Evolutionary conservation across 306 rosid species (phyloP), one percentile per base, ranked within the genome.

Genomic region (Rosa rugosa): DNA sequence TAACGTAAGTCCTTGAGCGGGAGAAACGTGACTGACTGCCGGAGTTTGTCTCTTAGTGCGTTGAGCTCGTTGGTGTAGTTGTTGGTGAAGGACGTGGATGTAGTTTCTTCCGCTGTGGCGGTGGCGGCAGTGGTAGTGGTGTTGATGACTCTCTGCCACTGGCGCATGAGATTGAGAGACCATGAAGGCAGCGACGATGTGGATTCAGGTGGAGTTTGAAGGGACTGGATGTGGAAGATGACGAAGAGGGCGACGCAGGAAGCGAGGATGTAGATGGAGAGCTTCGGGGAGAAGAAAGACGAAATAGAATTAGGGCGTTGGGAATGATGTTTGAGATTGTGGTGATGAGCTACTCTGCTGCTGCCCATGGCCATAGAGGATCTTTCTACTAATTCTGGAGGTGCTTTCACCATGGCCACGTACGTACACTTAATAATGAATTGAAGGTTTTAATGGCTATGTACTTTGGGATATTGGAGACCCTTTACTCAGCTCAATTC

Each of bases 1-100:
- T 77, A 90, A 23, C 91, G 90, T 31, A 90, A 80, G 71, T 92
- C 93, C 75, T 90, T 90, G 22, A 90, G 90, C 0, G 94, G 93
- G 50, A 92, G 91, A 57, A 90, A 92, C 20, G 91, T 90, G 47
- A 87, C 90, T 2, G 88, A 83, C 7, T 49, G 69, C 18, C 88
- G 86, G 68, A 90, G 93, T 60, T 70, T 84, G 40, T 83, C 79
- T n/a, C 51, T 11, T 60, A 75, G 18, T 42, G 69, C 60, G 18
- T 69, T 2, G 10, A 47, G 69, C 18, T 81, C 44, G 3, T 16
- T 22, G 40, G 36, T 51, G 74, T 10, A 0, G 60, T 62, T 27
- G 79, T 46, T 31, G 49, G 57, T 31, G 36, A 31, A 31, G 36
- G 36, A 31, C 56, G 20, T 11, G 20, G 20, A 50, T 5, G 56